These are phyloP conservation scores for Exophiala dermatitidis DNA, from an alignment of 2,329 filamentous ascomycete genomes.

Conservation along the genomic window DNA sequence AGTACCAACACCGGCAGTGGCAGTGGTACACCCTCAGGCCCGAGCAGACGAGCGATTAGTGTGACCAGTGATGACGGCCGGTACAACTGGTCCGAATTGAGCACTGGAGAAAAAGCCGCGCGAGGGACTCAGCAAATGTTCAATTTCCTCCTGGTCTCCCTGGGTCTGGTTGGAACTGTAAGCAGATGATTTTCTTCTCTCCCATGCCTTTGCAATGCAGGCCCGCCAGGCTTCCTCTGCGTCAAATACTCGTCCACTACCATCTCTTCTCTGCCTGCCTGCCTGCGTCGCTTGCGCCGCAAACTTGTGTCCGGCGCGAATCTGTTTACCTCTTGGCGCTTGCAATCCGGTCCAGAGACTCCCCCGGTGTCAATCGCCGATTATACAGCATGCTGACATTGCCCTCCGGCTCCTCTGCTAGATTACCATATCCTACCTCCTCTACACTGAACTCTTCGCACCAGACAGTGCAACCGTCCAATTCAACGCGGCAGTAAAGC, in stretches of 20 bases:
- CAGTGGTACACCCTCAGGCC: conserved; percentile 12
- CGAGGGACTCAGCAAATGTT: conserved; percentile 84
- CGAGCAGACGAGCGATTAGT: conserved; percentile 64
- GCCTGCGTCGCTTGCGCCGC: too few species aligned
- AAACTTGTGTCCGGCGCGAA: too few species aligned
- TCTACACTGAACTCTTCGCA: conserved; percentile 77
- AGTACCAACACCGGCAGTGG: neutral
- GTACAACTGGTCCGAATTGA: conserved; percentile 73
- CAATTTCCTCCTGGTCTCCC: conserved; percentile 71
- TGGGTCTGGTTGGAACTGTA: conserved; percentile 71
- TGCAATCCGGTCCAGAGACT: too few species aligned
- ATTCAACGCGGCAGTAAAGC: conserved; percentile 79
- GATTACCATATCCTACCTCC: conserved; percentile 69
- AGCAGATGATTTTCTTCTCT: conserved; percentile 25
- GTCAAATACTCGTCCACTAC: too few species aligned
- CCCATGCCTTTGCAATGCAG: too few species aligned
- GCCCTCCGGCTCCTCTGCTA: conserved; percentile 32
- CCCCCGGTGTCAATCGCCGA: too few species aligned
- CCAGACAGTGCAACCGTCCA: conserved; percentile 76
- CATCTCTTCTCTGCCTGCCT: too few species aligned
- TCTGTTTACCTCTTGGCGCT: too few species aligned
- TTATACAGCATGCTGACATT: neutral
- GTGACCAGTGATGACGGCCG: conserved; percentile 79
- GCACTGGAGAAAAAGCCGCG: conserved; percentile 67
- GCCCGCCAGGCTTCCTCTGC: too few species aligned